Percentiles rank a stretch among this genome's conserved stretches.
phyloP scores from a whole-genome alignment of 2,329 filamentous ascomycete species.

The Claviceps capensis region DNA sequence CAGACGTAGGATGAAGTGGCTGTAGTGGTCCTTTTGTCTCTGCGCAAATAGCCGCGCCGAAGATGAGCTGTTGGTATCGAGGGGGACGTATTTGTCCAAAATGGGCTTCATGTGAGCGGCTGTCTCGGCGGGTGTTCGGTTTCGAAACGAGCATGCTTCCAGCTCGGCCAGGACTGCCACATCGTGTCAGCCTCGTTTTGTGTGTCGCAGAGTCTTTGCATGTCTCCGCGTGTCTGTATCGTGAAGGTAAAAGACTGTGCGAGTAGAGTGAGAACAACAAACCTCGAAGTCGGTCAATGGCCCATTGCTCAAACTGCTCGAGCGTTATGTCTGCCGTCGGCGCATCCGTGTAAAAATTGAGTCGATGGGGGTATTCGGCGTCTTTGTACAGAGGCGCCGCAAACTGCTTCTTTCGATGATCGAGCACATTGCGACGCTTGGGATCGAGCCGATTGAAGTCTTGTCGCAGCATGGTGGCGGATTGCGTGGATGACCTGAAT shows the following conservation, averaged over 20 bases:
- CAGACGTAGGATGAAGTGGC: conserved; percentile 88
- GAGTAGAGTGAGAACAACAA: conserved; percentile 11
- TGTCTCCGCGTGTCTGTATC: not conserved
- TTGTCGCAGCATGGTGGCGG: conserved; percentile 31
- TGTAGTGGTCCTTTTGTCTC: conserved; percentile 91
- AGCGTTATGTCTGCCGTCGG: conserved; percentile 90
- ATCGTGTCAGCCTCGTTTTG: conserved; percentile 1
- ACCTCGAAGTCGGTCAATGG: conserved; percentile 81
- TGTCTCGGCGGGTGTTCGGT: conserved; percentile 73
- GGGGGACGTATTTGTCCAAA: conserved; percentile 73
- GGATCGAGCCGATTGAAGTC: conserved; percentile 41
- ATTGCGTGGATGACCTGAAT: not conserved
- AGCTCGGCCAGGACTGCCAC: conserved; percentile 67
- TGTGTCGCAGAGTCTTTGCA: not conserved
- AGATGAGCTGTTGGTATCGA: conserved; percentile 59
- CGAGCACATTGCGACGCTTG: conserved; percentile 64
- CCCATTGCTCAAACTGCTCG: conserved; percentile 98
- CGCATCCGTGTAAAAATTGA: conserved; percentile 83
- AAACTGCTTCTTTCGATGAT: conserved; percentile 80
- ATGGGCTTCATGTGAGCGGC: conserved; percentile 71
- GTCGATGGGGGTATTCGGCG: conserved; percentile 65
- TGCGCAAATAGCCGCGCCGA: conserved; percentile 50
- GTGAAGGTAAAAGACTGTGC: not conserved
- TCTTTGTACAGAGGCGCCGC: conserved; percentile 63
- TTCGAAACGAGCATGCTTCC: conserved; percentile 91